Base-by-base conservation (phyloP, 768 basidiomycete genomes). In the Mycena filopes region DNA sequence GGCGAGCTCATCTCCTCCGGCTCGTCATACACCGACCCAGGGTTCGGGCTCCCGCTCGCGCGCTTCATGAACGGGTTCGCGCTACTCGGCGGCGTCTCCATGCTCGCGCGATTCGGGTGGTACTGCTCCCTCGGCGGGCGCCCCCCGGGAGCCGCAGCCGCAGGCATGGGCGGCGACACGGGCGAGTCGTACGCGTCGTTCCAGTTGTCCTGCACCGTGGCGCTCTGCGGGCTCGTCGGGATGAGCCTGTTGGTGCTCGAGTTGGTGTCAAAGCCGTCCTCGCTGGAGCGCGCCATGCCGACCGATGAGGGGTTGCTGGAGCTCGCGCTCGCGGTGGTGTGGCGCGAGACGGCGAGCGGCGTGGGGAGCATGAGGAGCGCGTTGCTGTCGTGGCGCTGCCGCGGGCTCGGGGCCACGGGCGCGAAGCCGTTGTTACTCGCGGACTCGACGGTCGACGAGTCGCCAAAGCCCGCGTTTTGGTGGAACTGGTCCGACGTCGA, bases 401-500 rank as follows among this genome's bases (percentile, higher is more conserved):
- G 86, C 40, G 76, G 80, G n/a, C 71, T 72, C 41, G 74, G 33
- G 42, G 62, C 15, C 26, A 33, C 50, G 10, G n/a, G 23, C 23
- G 45, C 45, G 12, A 10, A 73, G 45, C 49, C 61, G 64, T 68
- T 54, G 31, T 72, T 77, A 62, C 80, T 81, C 38, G 87, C 28
- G 15, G 38, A 89, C 40, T 93, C 91, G 45, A 86, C 69, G 3
- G 91, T 91, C 76, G 68, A 92, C 88, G 66, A 79, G 82, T 20
- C 82, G 80, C n/a, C 48, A 80, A 55, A 82, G 79, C n/a, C 36
- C 21, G 26, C 51, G n/a, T 82, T 83, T 49, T 80, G 77, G 65
- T 86, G 84, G 63, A 87, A 88, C n/a, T 85, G 83, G 68, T 96
- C 94, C 55, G 89, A 88, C 46, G 88, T 89, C 2, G 94, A 96